Evolutionary conservation across 1,284 basidiomycete genomes (phyloP).

Genomic region (Cutaneotrichosporon spelunceum): DNA sequence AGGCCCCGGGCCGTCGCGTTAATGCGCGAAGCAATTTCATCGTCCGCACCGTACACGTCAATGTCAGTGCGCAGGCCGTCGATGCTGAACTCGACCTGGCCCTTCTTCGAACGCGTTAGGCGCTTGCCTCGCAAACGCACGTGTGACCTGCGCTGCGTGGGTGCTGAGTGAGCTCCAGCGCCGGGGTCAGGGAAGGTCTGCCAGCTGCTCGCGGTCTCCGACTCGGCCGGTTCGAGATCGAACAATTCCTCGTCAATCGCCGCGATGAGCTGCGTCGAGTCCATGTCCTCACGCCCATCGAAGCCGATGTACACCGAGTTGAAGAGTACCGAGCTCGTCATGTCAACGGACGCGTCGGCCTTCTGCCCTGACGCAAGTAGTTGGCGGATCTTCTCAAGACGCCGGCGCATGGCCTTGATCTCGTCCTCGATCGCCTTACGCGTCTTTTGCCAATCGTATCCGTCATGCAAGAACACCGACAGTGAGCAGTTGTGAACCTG

Average conservation of each 20-base stretch:
- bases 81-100: constrained; percentile 82
- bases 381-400: constrained; percentile 86
- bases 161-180: constrained; percentile 33
- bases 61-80: constrained; percentile 64
- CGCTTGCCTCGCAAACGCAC: constrained; percentile 37
- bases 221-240: constrained; percentile 61
- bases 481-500: constrained; percentile 63
- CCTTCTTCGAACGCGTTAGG: constrained; percentile 70
- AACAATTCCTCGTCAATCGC: constrained; percentile 84
- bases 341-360: constrained; percentile 74
- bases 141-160: constrained; percentile 41
- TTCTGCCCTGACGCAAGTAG: constrained; percentile 88
- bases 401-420: constrained; percentile 78
- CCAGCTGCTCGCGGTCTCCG: constrained; percentile 75
- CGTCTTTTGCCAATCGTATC: constrained; percentile 89
- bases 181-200: constrained; percentile 60
- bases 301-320: constrained; percentile 90
- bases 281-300: constrained; percentile 62
- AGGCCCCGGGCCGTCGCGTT: constrained; percentile 66
- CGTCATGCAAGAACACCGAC: constrained; percentile 74
- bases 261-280: constrained; percentile 71
- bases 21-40: constrained; percentile 61
- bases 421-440: constrained; percentile 83
- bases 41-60: constrained; percentile 61
- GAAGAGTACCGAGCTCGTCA: constrained; percentile 67